Evolutionary conservation across 2,329 filamentous ascomycete species (phyloP).

Genomic region (Raffaelea ambrosiae): DNA sequence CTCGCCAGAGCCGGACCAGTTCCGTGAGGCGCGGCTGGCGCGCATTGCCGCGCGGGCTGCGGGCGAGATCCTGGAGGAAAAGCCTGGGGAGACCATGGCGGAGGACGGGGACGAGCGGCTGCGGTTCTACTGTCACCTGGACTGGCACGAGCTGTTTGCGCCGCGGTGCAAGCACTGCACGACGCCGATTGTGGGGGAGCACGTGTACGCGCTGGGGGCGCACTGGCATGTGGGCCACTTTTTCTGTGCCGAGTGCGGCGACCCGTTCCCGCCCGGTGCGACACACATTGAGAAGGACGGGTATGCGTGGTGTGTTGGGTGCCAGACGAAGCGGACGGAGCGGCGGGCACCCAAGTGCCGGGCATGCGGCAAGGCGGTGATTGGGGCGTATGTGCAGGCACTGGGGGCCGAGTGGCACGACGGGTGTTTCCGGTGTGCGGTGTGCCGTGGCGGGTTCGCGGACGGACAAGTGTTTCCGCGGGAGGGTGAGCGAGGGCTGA

Average conservation of each 20-base stretch:
- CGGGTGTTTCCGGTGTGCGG: slow-evolving; percentile 75
- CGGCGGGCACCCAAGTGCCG: slow-evolving; percentile 80
- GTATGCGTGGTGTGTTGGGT: slow-evolving; percentile 92
- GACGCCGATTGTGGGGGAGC: slow-evolving; percentile 92
- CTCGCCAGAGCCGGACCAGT: slow-evolving; percentile 76
- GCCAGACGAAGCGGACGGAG: slow-evolving; percentile 87
- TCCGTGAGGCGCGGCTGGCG: slow-evolving; percentile 61
- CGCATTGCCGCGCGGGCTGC: slow-evolving; percentile 57
- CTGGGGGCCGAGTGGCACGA: slow-evolving; percentile 92
- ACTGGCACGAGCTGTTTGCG: slow-evolving; percentile 92
- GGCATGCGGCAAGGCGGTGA: slow-evolving; percentile 74
- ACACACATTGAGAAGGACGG: slow-evolving; percentile 88
- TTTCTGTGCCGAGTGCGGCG: slow-evolving; percentile 97
- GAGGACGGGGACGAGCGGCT: slow-evolving; percentile 66
- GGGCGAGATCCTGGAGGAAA: slow-evolving; percentile 52
- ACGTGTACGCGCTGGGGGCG: slow-evolving; percentile 85
- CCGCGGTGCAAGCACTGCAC: slow-evolving; percentile 93
- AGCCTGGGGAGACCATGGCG: slow-evolving; percentile 53
- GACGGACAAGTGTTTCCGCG: slow-evolving; percentile 59
- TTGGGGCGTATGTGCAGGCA: slow-evolving; percentile 83
- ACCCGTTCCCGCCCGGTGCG: slow-evolving; percentile 71
- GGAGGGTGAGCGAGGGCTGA: slow-evolving; percentile 34
- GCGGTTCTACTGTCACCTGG: slow-evolving; percentile 95
- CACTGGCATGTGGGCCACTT: slow-evolving; percentile 98
- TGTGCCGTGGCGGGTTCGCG: slow-evolving; percentile 51